Evolutionary conservation across 345 rosid species (phyloP).

Genomic region (Odontarrhena argentea): DNA sequence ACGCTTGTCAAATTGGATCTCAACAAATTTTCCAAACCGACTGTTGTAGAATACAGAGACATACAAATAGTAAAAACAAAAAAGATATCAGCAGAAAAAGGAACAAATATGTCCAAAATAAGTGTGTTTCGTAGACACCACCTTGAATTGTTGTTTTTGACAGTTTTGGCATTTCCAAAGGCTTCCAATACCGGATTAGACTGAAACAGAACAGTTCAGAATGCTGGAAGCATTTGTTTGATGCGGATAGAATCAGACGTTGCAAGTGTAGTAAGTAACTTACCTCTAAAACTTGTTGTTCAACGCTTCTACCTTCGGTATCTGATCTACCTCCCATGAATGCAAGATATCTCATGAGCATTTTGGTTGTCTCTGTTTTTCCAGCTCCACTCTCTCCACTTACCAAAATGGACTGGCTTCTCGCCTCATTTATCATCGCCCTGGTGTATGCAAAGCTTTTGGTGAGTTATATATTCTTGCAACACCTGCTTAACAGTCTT

Average conservation of each 20-base stretch:
- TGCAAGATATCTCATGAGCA: slow-evolving; percentile 93
- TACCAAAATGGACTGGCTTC: slow-evolving; percentile 68
- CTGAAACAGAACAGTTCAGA: slow-evolving; percentile 45
- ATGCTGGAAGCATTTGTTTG: slow-evolving; percentile 19
- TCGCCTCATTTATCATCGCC: slow-evolving; percentile 75
- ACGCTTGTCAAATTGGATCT: slow-evolving; percentile 81
- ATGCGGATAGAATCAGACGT: slow-evolving; percentile 1
- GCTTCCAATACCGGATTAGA: slow-evolving; percentile 94
- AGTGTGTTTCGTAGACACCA: slow-evolving; percentile 25
- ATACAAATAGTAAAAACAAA: slow-evolving; percentile 22
- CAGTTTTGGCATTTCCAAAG: slow-evolving; percentile 91
- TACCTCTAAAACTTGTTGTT: slow-evolving; percentile 82
- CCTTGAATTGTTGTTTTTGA: slow-evolving; percentile 93
- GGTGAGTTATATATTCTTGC: slow-evolving; percentile 20
- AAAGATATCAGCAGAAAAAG: slow-evolving; percentile 4
- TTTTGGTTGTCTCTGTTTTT: slow-evolving; percentile 89
- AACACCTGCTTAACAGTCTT: neutral
- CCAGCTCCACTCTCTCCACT: slow-evolving; percentile 99
- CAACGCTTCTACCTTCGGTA: slow-evolving; percentile 75
- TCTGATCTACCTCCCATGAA: slow-evolving; percentile 81
- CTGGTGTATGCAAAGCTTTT: slow-evolving; percentile 33
- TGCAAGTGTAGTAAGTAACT: slow-evolving; percentile 16
- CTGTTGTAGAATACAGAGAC: slow-evolving; percentile 38
- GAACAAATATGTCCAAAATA: slow-evolving; percentile 3
- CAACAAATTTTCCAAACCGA: slow-evolving; percentile 93